These are phyloP conservation scores for Colletotrichum australisinense DNA, from an alignment of 2,329 filamentous ascomycete species.

Conservation along the genomic window DNA sequence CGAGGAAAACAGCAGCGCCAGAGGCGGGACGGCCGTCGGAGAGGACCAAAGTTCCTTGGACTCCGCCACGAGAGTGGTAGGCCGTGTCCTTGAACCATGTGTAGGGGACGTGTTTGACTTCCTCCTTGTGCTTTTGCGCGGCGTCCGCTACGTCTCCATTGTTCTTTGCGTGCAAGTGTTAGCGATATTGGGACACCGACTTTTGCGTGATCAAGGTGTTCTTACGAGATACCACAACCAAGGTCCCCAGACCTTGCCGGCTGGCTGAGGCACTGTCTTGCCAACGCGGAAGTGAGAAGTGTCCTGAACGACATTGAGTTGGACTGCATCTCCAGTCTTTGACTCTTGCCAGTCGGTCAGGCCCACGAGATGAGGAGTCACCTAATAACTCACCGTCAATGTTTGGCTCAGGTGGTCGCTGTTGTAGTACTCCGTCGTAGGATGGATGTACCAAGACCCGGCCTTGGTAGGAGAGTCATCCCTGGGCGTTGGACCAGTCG, in stretches of 20 bases:
- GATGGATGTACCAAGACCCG: conserved; percentile 34
- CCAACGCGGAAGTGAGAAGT: conserved; percentile 35
- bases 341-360: too few relatives aligned
- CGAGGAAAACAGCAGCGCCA: conserved; percentile 57
- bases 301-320: conserved; percentile 34
- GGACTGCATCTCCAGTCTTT: conserved; percentile 32
- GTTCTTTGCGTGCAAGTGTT: conserved; percentile 51
- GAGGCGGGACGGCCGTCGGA: conserved; percentile 57
- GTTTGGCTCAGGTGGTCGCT: conserved; percentile 34
- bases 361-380: neutral
- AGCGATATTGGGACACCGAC: conserved; percentile 24
- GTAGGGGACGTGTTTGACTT: conserved; percentile 55
- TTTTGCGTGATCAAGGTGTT: too few relatives aligned
- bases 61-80: conserved; percentile 55
- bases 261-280: conserved; percentile 21
- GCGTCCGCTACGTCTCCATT: conserved; percentile 54
- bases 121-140: conserved; percentile 45
- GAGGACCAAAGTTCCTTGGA: conserved; percentile 52
- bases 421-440: conserved; percentile 30
- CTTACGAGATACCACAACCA: conserved; percentile 36
- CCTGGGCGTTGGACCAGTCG: conserved; percentile 33
- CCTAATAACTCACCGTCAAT: conserved; percentile 8
- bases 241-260: conserved; percentile 31
- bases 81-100: conserved; percentile 53
- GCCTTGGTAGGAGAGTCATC: too few relatives aligned